Evolutionary conservation across 352 stramenopile species (phyloP), one percentile per base, ranked within the genome.

Genomic region (Globisporangium sylvaticum): DNA sequence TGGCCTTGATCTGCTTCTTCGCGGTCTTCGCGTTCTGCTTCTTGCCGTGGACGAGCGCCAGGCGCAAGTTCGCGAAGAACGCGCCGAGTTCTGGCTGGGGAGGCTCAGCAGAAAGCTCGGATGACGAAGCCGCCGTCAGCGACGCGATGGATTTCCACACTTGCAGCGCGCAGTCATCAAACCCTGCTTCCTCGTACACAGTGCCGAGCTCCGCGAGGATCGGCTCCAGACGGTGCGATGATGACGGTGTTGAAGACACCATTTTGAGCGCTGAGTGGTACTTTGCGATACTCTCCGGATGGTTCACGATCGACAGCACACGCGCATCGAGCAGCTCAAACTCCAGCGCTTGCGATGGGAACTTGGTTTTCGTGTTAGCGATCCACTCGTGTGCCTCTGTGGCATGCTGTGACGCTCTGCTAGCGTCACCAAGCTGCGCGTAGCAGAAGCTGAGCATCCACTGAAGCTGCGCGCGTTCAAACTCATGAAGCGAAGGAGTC

Each of bases 1-100:
- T 75, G 1, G 68, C 62, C 71, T 90, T 90, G 57, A 80, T 79
- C 56, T 91, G 81, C 62, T 89, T 90, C 46, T 87, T 87, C 15
- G 84, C 82, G 0, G 75, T 66, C 68, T 90, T 92, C 31, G 73
- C 22, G 54, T 92, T 89, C 62, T 84, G 76, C 63, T 81, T 87
- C 64, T 79, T 78, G 25, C 73, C 84, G 37, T 92, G 78, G 29
- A 89, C 71, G 62, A 93, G 32, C 10, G 83, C 82, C 37, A 91
- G 68, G 5, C 83, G 81, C 53, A 93, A 66, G 63, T 89, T 91
- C 10, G 80, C 73, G 15, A 89, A 65, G 68, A 89, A 91, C 15
- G 61, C 54, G 1, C 66, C 48, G 10, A 58, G 8, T 25, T 71
- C 67, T 55, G 81, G 71, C 5, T 31, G 9, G 20, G 74, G 50